These are phyloP conservation scores for Barbarea vulgaris DNA, from an alignment of 345 rosid genomes.

Conservation along the genomic window DNA sequence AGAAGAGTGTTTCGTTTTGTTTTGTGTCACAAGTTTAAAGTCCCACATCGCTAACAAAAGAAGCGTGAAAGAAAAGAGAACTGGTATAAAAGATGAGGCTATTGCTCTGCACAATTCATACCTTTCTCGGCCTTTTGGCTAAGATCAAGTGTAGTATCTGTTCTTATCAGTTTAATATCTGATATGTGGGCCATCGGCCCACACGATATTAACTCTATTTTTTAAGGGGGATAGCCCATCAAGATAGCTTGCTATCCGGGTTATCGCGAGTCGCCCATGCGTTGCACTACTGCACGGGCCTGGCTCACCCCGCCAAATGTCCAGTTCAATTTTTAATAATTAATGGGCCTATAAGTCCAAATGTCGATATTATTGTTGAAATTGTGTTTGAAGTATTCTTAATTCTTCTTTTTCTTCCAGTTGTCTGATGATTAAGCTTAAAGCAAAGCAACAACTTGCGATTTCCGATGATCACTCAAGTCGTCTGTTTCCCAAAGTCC, in stretches of 20 bases:
- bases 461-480: slow-evolving; percentile 45
- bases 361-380: background rate
- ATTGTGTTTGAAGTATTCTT: background rate
- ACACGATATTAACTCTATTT: slow-evolving; percentile 24
- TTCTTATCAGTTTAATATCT: slow-evolving; percentile 21
- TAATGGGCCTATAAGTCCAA: background rate
- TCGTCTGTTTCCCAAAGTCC: slow-evolving; percentile 30
- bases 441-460: too few species aligned
- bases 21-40: background rate
- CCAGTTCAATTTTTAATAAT: background rate
- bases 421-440: too few species aligned
- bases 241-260: slow-evolving; percentile 36
- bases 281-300: slow-evolving; percentile 35
- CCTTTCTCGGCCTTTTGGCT: slow-evolving; percentile 77
- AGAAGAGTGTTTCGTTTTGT: background rate
- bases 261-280: slow-evolving; percentile 8
- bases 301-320: slow-evolving; percentile 8
- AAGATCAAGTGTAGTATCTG: slow-evolving; percentile 57
- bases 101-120: background rate
- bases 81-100: background rate
- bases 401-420: background rate
- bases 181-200: background rate
- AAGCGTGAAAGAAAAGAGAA: background rate
- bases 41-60: slow-evolving; percentile 26
- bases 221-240: slow-evolving; percentile 8